Evolutionary conservation across 2,329 filamentous ascomycete species (phyloP).

Genomic region (Fusarium palustre): DNA sequence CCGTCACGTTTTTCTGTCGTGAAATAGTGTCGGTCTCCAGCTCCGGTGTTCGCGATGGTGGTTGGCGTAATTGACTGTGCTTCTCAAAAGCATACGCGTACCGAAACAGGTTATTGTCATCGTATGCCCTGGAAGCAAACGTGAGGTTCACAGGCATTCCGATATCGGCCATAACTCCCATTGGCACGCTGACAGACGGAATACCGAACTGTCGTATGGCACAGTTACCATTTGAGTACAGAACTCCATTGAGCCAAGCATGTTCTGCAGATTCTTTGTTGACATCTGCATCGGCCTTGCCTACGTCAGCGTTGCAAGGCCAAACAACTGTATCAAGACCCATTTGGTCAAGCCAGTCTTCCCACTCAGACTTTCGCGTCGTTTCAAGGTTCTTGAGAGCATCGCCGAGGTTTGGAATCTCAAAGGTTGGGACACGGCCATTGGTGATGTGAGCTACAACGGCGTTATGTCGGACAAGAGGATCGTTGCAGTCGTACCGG

Average conservation of each 20-base stretch:
- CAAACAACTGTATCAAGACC: neutral
- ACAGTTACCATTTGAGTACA: conserved; percentile 8
- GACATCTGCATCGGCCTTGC: neutral
- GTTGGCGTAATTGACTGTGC: neutral
- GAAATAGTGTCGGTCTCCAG: neutral
- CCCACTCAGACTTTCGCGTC: neutral
- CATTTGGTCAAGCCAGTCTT: neutral
- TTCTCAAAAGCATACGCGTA: conserved; percentile 3
- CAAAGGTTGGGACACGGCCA: neutral
- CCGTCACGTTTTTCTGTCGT: accelerated
- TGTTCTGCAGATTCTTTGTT: conserved; percentile 1
- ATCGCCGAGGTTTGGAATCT: neutral
- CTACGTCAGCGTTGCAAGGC: conserved; percentile 10
- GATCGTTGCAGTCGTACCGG: neutral
- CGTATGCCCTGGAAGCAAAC: neutral
- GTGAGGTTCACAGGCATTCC: conserved; percentile 13
- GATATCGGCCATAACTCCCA: conserved; percentile 4
- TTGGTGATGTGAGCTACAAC: conserved; percentile 7
- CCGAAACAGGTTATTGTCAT: conserved; percentile 7
- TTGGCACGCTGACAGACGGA: neutral
- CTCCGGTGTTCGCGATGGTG: neutral
- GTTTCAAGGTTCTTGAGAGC: neutral
- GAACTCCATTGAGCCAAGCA: conserved; percentile 6
- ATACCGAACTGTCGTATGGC: neutral
- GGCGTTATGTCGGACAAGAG: conserved; percentile 8